Percentiles rank a stretch among this genome's conserved stretches.
Evolutionary conservation across 768 basidiomycete species (phyloP).

Genomic region (Lactarius hengduanensis): DNA sequence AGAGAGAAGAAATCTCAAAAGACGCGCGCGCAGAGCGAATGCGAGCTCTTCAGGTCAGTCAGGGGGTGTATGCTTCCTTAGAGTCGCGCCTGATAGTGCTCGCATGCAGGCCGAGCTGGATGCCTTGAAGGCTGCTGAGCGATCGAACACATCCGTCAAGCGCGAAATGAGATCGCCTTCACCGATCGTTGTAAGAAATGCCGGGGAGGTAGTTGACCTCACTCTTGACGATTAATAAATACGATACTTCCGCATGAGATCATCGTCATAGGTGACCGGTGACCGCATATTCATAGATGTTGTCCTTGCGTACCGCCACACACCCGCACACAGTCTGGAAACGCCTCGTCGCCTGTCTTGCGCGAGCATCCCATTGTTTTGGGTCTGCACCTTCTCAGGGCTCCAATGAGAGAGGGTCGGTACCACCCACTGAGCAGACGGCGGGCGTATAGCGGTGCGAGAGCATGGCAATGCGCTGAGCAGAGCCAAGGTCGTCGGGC

Average conservation of each 20-base stretch:
- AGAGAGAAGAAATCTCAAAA: neutral
- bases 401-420: no score
- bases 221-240: no score
- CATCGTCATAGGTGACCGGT: conserved; percentile 82
- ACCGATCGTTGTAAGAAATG: no score
- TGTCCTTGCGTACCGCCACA: conserved; percentile 79
- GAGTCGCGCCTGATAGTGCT: neutral
- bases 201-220: no score
- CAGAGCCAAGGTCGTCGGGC: no score
- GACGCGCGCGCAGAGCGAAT: conserved; percentile 7
- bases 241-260: conserved; percentile 56
- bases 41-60: conserved; percentile 13
- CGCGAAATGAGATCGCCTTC: no score
- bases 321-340: conserved; percentile 12
- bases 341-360: conserved; percentile 14
- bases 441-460: no score
- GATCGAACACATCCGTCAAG: no score
- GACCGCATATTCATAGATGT: conserved; percentile 90
- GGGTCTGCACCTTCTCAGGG: no score
- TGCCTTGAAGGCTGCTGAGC: neutral
- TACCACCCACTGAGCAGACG: no score
- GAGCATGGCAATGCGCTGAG: no score
- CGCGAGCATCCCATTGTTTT: neutral
- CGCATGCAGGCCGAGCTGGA: conserved; percentile 11
- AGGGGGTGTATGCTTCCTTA: no score